phyloP scores from a whole-genome alignment of 768 basidiomycete genomes.

The Suillus luteus region DNA sequence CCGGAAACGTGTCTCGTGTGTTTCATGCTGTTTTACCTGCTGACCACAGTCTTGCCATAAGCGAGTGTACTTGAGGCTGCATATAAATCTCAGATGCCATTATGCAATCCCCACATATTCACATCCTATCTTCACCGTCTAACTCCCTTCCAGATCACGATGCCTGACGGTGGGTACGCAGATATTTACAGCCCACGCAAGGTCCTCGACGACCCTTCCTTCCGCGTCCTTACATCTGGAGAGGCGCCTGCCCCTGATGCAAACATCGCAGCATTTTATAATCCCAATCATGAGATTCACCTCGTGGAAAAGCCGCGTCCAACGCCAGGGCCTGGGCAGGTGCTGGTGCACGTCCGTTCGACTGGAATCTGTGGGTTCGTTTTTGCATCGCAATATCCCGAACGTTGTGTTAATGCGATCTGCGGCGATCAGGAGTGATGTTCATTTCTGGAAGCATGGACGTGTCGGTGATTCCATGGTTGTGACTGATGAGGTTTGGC shows the following conservation, averaged over 20 bases:
- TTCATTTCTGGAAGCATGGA: slow-evolving; percentile 76
- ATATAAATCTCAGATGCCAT: neutral
- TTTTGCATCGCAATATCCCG: neutral
- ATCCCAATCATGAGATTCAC: slow-evolving; percentile 62
- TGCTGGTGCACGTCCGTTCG: slow-evolving; percentile 64
- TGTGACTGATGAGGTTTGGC: slow-evolving; percentile 59
- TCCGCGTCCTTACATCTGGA: slow-evolving; percentile 50
- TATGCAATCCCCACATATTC: neutral
- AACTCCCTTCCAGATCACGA: slow-evolving; percentile 10
- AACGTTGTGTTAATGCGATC: neutral
- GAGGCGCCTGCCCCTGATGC: slow-evolving; percentile 50
- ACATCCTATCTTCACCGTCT: neutral
- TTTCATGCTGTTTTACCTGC: neutral
- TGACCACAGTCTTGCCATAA: slow-evolving; percentile 6
- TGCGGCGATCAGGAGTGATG: slow-evolving; percentile 53
- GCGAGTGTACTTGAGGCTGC: neutral
- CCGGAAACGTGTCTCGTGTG: neutral
- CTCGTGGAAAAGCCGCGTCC: slow-evolving; percentile 65
- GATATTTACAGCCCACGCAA: slow-evolving; percentile 57
- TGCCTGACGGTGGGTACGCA: slow-evolving; percentile 32
- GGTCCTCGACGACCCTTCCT: slow-evolving; percentile 55
- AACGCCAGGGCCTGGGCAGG: slow-evolving; percentile 64
- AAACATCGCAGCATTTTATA: slow-evolving; percentile 67
- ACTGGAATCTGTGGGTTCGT: slow-evolving; percentile 71
- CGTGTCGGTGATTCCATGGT: slow-evolving; percentile 71